These are phyloP conservation scores for Apodospora peruviana DNA, from an alignment of 495 filamentous ascomycete genomes.

Conservation along the genomic window DNA sequence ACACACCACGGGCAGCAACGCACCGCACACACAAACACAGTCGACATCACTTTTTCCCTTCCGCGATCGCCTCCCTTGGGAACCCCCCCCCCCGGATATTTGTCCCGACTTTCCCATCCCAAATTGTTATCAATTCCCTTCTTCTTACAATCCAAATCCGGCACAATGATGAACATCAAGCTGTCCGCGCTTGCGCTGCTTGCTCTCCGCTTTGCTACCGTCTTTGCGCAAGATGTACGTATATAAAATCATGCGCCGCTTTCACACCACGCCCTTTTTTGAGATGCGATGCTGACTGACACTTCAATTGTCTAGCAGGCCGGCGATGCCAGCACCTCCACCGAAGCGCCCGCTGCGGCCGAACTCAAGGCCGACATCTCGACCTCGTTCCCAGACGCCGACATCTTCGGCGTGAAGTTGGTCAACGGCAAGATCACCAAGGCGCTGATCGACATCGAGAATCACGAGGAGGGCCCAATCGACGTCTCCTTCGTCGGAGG, in stretches of 20 bases:
- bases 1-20: slow-evolving; percentile 6
- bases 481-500: slow-evolving; percentile 74
- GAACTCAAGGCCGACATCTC: slow-evolving; percentile 68
- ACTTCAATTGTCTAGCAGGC: background rate
- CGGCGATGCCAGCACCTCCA: slow-evolving; percentile 6
- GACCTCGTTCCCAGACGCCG: slow-evolving; percentile 77
- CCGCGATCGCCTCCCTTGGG: background rate
- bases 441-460: slow-evolving; percentile 74
- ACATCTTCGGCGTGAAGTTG: slow-evolving; percentile 93
- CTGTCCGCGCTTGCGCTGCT: slow-evolving; percentile 66
- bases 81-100: background rate
- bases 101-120: slow-evolving; percentile 3
- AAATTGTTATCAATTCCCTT: slow-evolving; percentile 12
- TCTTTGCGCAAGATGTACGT: slow-evolving; percentile 58
- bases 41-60: slow-evolving; percentile 10
- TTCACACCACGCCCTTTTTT: background rate
- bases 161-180: slow-evolving; percentile 68
- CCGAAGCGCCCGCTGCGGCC: slow-evolving; percentile 40
- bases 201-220: slow-evolving; percentile 61
- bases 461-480: slow-evolving; percentile 74
- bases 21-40: background rate
- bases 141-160: slow-evolving; percentile 17
- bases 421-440: slow-evolving; percentile 87
- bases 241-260: background rate
- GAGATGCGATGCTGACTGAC: too few relatives aligned